These are phyloP conservation scores for Aspergillus sp. DNA, from an alignment of 2,329 filamentous ascomycete genomes.

Conservation along the genomic window DNA sequence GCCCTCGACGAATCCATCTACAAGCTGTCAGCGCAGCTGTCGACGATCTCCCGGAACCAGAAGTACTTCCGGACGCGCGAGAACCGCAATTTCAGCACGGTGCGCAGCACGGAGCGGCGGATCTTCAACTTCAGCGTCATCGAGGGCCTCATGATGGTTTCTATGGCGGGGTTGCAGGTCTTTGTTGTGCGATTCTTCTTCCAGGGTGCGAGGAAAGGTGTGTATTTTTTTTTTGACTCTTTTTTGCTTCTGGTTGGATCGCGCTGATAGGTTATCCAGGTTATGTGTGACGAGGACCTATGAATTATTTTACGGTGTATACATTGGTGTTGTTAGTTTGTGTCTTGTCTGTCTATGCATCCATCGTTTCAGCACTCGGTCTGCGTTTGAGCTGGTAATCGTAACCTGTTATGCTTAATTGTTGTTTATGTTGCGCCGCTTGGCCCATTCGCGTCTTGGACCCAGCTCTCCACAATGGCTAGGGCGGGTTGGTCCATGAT, in stretches of 20 bases:
- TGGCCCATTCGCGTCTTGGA: too few species aligned
- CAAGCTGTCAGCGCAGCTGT: slow-evolving; percentile 86
- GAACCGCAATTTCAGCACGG: slow-evolving; percentile 98
- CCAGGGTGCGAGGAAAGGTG: slow-evolving; percentile 68
- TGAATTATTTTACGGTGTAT: slow-evolving; percentile 22
- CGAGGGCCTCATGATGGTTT: slow-evolving; percentile 81
- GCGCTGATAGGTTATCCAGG: too few species aligned
- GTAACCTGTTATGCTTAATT: too few species aligned
- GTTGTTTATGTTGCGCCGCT: too few species aligned
- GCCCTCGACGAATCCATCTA: slow-evolving; percentile 87
- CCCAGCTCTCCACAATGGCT: too few species aligned
- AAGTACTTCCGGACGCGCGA: slow-evolving; percentile 99
- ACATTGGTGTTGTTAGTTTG: too few species aligned
- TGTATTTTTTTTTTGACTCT: slow-evolving; percentile 13
- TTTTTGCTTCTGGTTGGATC: too few species aligned
- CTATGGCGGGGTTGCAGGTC: slow-evolving; percentile 92
- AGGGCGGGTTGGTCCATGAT: too few species aligned
- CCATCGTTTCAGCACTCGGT: too few species aligned
- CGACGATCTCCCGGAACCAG: slow-evolving; percentile 90
- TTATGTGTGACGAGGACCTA: slow-evolving; percentile 27
- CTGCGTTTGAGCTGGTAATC: too few species aligned
- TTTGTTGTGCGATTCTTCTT: slow-evolving; percentile 99
- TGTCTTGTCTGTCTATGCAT: too few species aligned
- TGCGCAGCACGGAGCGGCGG: slow-evolving; percentile 85
- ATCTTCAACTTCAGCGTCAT: slow-evolving; percentile 98